Evolutionary conservation across 1,284 basidiomycete species (phyloP).

Genomic region (Ganoderma lucidum): DNA sequence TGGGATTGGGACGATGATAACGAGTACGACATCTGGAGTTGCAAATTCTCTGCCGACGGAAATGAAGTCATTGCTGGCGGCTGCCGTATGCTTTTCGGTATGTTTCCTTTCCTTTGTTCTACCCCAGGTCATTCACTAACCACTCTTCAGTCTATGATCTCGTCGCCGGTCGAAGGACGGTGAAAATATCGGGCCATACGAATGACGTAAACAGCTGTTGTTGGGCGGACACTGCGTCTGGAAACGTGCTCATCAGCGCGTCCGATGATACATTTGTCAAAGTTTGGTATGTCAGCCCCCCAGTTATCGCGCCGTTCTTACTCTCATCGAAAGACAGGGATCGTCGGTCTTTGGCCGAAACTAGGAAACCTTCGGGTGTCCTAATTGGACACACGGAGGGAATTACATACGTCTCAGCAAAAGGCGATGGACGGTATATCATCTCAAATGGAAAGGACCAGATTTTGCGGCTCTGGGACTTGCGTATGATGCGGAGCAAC

Average conservation of each 20-base stretch:
- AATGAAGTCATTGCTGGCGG: slow-evolving; percentile 89
- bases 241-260: slow-evolving; percentile 93
- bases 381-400: slow-evolving; percentile 96
- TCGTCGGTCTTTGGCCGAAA: slow-evolving; percentile 84
- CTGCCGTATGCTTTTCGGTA: slow-evolving; percentile 81
- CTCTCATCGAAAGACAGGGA: slow-evolving; percentile 64
- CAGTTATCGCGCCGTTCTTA: not conserved
- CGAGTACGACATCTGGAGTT: slow-evolving; percentile 87
- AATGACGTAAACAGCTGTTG: slow-evolving; percentile 97
- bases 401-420: slow-evolving; percentile 89
- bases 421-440: slow-evolving; percentile 93
- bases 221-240: slow-evolving; percentile 92
- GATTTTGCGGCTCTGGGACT: slow-evolving; percentile 91
- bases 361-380: slow-evolving; percentile 88
- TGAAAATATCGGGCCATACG: slow-evolving; percentile 85
- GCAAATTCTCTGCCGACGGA: slow-evolving; percentile 95
- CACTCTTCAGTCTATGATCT: slow-evolving; percentile 85
- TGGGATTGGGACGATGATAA: slow-evolving; percentile 48
- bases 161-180: slow-evolving; percentile 77
- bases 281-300: slow-evolving; percentile 75
- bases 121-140: not conserved
- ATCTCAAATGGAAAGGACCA: slow-evolving; percentile 99
- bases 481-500: slow-evolving; percentile 89
- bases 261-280: slow-evolving; percentile 96
- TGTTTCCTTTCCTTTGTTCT: slow-evolving; percentile 22